Conservation (phyloP, 352 stramenopile genomes). For the Blastocystis sp. region DNA sequence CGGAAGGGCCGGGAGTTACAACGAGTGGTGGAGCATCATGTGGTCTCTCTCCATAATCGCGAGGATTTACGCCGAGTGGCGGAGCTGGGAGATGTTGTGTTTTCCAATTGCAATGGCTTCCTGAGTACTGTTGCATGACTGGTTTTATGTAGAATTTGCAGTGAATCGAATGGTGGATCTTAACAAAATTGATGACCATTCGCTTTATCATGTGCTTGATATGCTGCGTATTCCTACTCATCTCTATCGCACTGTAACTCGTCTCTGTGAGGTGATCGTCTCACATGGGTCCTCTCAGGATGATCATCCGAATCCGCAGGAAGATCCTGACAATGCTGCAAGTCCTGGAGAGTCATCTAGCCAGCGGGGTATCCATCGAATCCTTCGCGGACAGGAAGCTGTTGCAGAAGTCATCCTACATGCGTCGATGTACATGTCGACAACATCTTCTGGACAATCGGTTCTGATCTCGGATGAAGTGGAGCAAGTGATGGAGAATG, state of each 20-base stretch:
- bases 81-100: conserved; percentile 26
- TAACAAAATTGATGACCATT: background rate
- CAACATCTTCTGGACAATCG: background rate
- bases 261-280: conserved; percentile 4
- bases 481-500: background rate
- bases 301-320: background rate
- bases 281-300: background rate
- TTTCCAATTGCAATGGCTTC: conserved; percentile 49
- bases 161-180: conserved; percentile 13
- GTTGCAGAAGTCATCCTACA: conserved; percentile 19
- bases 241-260: background rate
- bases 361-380: background rate
- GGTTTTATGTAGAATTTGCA: background rate
- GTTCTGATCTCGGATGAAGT: background rate
- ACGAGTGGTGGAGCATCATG: background rate
- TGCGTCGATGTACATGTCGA: background rate
- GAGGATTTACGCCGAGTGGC: background rate
- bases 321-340: no score
- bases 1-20: background rate
- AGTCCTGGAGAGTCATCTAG: background rate
- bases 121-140: background rate
- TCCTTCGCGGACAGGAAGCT: background rate
- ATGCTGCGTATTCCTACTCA: background rate
- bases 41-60: background rate
- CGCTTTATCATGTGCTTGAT: conserved; percentile 18